Evolutionary conservation across 495 filamentous ascomycete species (phyloP).

Genomic region (Penicillium malachiteum): DNA sequence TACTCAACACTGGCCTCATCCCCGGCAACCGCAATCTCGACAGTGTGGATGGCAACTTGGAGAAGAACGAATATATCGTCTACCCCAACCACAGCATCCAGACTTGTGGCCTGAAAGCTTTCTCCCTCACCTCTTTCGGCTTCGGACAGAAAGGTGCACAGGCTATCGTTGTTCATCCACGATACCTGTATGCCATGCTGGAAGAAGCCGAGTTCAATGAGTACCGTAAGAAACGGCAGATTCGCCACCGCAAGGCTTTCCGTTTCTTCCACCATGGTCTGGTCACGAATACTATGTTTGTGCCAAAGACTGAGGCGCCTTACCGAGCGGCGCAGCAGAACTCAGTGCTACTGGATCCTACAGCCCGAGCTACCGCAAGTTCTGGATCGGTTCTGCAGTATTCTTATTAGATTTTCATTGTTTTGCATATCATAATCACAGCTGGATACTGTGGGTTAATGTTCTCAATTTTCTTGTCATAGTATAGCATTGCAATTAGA

Average conservation of each 20-base stretch:
- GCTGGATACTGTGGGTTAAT: too few relatives aligned
- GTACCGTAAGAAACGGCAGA: conserved; percentile 84
- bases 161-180: conserved; percentile 93
- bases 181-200: conserved; percentile 90
- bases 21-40: conserved; percentile 98
- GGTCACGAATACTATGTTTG: conserved; percentile 96
- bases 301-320: conserved; percentile 85
- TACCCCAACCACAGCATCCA: conserved; percentile 95
- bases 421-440: too few relatives aligned
- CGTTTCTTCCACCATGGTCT: conserved; percentile 96
- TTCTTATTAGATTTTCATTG: too few relatives aligned
- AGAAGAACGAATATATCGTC: conserved; percentile 95
- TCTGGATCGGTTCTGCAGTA: too few relatives aligned
- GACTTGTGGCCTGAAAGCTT: conserved; percentile 96
- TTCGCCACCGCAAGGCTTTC: conserved; percentile 96
- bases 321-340: conserved; percentile 85
- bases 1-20: conserved; percentile 90
- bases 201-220: conserved; percentile 76
- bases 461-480: too few relatives aligned
- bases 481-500: too few relatives aligned
- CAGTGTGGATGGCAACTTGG: conserved; percentile 93
- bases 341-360: conserved; percentile 86
- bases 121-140: conserved; percentile 97
- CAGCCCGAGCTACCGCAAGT: too few relatives aligned
- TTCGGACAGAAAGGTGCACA: conserved; percentile 99